Percentiles rank a stretch among this genome's conserved stretches.
Conservation (phyloP, 306 rosid genomes). For the Begonia loranthoides region DNA sequence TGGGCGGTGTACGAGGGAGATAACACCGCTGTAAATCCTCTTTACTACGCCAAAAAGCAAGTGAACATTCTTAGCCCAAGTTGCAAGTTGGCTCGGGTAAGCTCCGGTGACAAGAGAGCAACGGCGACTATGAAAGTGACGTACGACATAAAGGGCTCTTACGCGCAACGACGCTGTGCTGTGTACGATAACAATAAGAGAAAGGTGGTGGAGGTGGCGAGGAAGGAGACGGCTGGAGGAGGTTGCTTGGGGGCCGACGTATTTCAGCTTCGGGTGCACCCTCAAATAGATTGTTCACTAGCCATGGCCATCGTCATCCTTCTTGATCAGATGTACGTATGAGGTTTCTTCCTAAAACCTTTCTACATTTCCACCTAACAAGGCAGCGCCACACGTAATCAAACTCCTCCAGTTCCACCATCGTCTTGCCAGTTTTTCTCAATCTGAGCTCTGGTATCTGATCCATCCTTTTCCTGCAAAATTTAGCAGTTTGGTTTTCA, state of each 20-base stretch:
- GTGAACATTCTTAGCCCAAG: constrained; percentile 27
- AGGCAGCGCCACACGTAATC: too few relatives aligned
- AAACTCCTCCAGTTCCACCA: too few relatives aligned
- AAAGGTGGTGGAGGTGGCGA: constrained; percentile 13
- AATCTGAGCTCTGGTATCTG: too few relatives aligned
- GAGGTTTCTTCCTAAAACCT: too few relatives aligned
- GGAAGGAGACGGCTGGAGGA: not conserved
- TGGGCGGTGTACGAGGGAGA: constrained; percentile 67
- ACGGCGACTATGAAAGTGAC: not conserved
- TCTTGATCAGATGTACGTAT: not conserved
- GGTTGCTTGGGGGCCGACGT: not conserved
- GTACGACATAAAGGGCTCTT: constrained; percentile 58
- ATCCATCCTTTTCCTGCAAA: too few relatives aligned
- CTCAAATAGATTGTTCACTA: not conserved
- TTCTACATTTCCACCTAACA: too few relatives aligned
- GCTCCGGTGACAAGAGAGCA: not conserved
- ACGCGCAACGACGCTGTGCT: constrained; percentile 36
- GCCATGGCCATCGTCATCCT: not conserved
- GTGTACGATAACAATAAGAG: constrained; percentile 37
- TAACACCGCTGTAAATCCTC: constrained; percentile 16
- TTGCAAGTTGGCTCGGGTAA: constrained; percentile 32
- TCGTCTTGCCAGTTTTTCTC: too few relatives aligned
- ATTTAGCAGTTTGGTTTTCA: too few relatives aligned
- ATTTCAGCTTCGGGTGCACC: not conserved
- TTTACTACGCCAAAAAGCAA: constrained; percentile 28